Evolutionary conservation across 208 protist genomes (phyloP).

Genomic region (Wallacemonas sp.): DNA sequence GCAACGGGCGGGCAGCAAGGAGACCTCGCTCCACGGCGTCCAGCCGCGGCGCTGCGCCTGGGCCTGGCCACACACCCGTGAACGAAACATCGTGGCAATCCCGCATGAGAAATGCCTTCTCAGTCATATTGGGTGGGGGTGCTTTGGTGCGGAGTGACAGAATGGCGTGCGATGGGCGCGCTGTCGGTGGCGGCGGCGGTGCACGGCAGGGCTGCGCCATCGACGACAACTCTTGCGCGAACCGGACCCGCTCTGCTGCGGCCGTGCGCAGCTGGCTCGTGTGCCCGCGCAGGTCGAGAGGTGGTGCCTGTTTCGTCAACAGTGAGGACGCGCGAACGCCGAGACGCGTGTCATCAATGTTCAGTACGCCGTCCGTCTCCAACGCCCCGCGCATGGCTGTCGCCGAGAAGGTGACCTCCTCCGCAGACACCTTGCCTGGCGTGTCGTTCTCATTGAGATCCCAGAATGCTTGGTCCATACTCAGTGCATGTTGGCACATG

Average conservation of each 20-base stretch:
- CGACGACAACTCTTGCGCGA: background rate
- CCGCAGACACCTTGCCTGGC: background rate
- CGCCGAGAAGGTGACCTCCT: slow-evolving; percentile 49
- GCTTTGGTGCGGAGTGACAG: background rate
- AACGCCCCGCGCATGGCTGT: slow-evolving; percentile 26
- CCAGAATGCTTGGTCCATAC: slow-evolving; percentile 18
- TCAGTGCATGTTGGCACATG: slow-evolving; percentile 51
- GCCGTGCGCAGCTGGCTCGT: background rate
- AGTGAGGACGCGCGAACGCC: background rate
- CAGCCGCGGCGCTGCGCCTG: background rate
- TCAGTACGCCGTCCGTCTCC: slow-evolving; percentile 13
- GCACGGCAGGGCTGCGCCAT: background rate
- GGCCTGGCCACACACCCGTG: background rate
- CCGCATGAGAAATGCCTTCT: slow-evolving; percentile 8
- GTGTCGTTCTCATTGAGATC: too few species aligned
- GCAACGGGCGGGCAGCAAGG: slow-evolving; percentile 7
- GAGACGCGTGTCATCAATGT: slow-evolving; percentile 17
- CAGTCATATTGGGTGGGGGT: background rate
- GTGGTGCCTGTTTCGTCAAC: slow-evolving; percentile 1
- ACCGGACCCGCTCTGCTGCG: background rate
- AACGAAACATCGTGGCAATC: background rate
- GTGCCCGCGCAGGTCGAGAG: background rate
- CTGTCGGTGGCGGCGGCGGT: background rate
- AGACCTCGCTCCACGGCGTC: background rate
- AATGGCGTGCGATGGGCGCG: too few species aligned